Percentiles rank a stretch among this genome's conserved stretches.
Evolutionary conservation across 495 filamentous ascomycete species (phyloP).

Genomic region (Darksidea phi): DNA sequence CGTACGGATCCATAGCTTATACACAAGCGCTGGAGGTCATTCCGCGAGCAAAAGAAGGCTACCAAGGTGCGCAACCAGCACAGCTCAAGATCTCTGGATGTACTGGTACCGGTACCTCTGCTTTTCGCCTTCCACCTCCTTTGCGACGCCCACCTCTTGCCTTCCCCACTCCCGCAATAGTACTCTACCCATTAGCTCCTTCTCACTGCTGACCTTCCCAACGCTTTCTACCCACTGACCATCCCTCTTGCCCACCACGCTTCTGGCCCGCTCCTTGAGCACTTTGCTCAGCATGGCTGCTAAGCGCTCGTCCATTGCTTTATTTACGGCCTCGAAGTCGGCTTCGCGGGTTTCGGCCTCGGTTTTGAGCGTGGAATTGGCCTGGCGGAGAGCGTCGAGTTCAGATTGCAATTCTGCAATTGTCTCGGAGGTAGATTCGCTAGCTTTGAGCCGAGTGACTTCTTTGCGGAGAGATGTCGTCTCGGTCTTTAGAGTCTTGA

Average conservation of each 20-base stretch:
- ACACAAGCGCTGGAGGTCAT: background rate
- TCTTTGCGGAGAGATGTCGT: slow-evolving; percentile 3
- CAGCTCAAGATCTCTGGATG: slow-evolving; percentile 19
- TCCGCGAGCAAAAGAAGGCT: background rate
- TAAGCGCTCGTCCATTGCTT: slow-evolving; percentile 28
- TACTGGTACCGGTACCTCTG: slow-evolving; percentile 41
- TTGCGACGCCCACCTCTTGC: slow-evolving; percentile 36
- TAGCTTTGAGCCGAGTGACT: background rate
- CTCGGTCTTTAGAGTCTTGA: slow-evolving; percentile 25
- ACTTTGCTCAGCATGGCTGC: slow-evolving; percentile 18
- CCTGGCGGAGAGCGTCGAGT: background rate
- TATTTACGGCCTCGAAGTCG: slow-evolving; percentile 29
- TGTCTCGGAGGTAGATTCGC: background rate
- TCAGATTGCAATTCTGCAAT: slow-evolving; percentile 5
- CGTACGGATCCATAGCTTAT: too few species aligned
- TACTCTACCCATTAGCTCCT: slow-evolving; percentile 36
- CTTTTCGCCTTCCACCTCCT: slow-evolving; percentile 22
- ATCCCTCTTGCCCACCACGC: slow-evolving; percentile 30
- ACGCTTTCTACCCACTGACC: slow-evolving; percentile 31
- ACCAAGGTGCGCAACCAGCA: background rate
- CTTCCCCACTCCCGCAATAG: slow-evolving; percentile 42
- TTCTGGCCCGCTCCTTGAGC: slow-evolving; percentile 22
- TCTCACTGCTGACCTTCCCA: slow-evolving; percentile 33
- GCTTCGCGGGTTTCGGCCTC: slow-evolving; percentile 8
- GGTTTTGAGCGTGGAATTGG: background rate